Percentiles rank a stretch among this genome's conserved stretches.
phyloP scores from a whole-genome alignment of 164 flowering plant genomes.

The Piper longum region DNA sequence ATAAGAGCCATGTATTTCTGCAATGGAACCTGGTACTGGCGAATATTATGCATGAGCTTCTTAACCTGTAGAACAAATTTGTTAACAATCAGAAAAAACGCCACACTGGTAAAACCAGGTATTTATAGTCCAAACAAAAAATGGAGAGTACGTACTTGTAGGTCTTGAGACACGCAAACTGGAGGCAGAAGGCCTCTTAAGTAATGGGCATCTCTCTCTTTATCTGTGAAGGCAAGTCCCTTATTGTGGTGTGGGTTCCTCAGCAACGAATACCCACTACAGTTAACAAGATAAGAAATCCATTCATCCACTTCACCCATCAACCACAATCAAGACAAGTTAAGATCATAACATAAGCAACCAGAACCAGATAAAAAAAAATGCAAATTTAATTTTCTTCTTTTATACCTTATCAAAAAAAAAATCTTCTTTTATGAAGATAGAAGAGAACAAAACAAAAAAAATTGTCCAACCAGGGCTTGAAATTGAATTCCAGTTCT shows the following conservation, averaged over 20 bases:
- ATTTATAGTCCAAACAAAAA: not conserved
- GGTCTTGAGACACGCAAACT: conserved; percentile 31
- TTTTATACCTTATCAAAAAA: too few species aligned
- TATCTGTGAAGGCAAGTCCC: conserved; percentile 64
- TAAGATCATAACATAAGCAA: not conserved
- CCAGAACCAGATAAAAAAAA: not conserved
- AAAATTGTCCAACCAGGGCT: not conserved
- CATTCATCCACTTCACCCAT: not conserved
- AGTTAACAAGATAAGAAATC: not conserved
- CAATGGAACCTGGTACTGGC: conserved; percentile 64
- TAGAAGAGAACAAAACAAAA: too few species aligned
- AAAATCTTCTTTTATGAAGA: too few species aligned
- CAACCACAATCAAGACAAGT: too few species aligned
- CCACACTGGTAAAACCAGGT: too few species aligned
- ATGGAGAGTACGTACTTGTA: conserved; percentile 35
- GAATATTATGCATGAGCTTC: conserved; percentile 52
- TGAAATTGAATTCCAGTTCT: not conserved
- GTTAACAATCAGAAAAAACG: not conserved
- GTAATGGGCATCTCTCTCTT: conserved; percentile 74
- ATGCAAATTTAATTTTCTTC: too few species aligned
- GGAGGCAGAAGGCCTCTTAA: conserved; percentile 84
- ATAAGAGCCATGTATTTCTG: conserved; percentile 68
- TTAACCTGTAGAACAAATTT: conserved; percentile 34
- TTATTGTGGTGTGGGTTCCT: conserved; percentile 79
- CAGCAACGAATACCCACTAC: conserved; percentile 60